phyloP scores from a whole-genome alignment of 2,329 filamentous ascomycete genomes.

The Botrytis cinerea region DNA sequence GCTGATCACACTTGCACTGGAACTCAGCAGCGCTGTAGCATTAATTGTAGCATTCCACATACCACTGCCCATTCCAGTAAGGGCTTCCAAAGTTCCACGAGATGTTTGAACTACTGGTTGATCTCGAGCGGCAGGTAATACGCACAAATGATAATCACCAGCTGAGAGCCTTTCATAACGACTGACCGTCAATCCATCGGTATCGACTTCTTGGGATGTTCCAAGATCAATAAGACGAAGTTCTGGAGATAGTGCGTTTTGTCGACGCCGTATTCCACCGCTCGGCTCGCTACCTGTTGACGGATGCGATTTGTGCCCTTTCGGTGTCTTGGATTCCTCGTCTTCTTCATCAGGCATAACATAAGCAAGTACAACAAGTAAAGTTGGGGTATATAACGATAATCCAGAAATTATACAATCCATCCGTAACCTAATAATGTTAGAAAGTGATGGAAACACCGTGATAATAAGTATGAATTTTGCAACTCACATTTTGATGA shows the following conservation, averaged over 20 bases:
- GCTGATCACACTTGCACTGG: conserved; percentile 74
- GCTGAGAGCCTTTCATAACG: conserved; percentile 84
- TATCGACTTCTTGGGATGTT: conserved; percentile 80
- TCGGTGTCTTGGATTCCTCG: conserved; percentile 41
- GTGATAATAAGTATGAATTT: not conserved
- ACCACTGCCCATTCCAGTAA: conserved; percentile 71
- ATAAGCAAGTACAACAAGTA: conserved; percentile 90
- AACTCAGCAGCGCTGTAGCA: conserved; percentile 83
- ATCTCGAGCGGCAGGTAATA: conserved; percentile 75
- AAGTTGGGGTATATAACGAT: conserved; percentile 89
- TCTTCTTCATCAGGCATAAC: conserved; percentile 66
- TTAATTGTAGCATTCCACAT: conserved; percentile 92
- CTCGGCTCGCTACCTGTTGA: conserved; percentile 59
- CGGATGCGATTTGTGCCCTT: conserved; percentile 42
- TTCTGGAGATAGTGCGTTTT: conserved; percentile 83
- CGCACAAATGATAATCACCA: conserved; percentile 86
- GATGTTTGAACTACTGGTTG: conserved; percentile 61
- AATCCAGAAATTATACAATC: conserved; percentile 98
- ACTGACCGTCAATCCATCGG: conserved; percentile 81
- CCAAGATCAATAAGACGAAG: conserved; percentile 86
- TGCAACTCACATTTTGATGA: conserved; percentile 80
- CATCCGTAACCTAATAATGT: conserved; percentile 71
- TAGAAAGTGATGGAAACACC: conserved; percentile 30
- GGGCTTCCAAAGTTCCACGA: conserved; percentile 73
- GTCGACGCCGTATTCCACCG: conserved; percentile 67